These are phyloP conservation scores for Annulohypoxylon bovei DNA, from an alignment of 495 filamentous ascomycete genomes.

Conservation along the genomic window DNA sequence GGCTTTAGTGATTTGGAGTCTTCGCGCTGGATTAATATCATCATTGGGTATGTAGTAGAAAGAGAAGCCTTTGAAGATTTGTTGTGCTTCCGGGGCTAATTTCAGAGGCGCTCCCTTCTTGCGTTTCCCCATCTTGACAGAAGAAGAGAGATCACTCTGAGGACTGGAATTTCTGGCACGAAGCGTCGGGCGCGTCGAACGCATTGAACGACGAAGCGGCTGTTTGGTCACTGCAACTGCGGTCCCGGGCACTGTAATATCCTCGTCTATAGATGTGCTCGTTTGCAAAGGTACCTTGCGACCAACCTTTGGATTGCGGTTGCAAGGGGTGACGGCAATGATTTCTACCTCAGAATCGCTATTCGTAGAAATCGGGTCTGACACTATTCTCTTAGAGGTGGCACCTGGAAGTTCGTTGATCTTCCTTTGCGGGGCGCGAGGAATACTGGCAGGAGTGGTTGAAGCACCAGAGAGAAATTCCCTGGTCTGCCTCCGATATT, in stretches of 20 bases:
- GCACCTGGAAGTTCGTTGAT: not conserved
- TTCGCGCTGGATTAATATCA: constrained; percentile 71
- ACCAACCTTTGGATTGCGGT: constrained; percentile 6
- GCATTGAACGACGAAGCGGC: constrained; percentile 35
- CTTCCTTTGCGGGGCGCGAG: not conserved
- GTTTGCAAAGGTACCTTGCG: not conserved
- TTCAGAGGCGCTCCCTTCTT: constrained; percentile 54
- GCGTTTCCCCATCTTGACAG: constrained; percentile 55
- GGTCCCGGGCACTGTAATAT: constrained; percentile 23
- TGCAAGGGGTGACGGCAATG: constrained; percentile 29
- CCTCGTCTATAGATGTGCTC: not conserved
- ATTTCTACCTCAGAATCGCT: constrained; percentile 33
- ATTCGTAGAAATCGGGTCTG: constrained; percentile 21
- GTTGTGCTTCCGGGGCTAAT: constrained; percentile 65
- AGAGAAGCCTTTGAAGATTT: constrained; percentile 70
- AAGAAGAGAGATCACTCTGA: constrained; percentile 32
- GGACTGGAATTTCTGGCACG: constrained; percentile 20
- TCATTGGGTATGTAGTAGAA: constrained; percentile 88
- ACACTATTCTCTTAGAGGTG: constrained; percentile 5
- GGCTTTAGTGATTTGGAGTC: constrained; percentile 75
- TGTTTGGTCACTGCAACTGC: constrained; percentile 14
- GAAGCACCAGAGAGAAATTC: constrained; percentile 25
- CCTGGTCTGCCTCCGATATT: constrained; percentile 32
- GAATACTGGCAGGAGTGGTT: not conserved
- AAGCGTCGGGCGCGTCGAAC: constrained; percentile 19